Evolutionary conservation across 225 moss, liverwort and hornwort genomes (phyloP), one percentile per base, ranked within the genome.

Genomic region (Neckera pumila): DNA sequence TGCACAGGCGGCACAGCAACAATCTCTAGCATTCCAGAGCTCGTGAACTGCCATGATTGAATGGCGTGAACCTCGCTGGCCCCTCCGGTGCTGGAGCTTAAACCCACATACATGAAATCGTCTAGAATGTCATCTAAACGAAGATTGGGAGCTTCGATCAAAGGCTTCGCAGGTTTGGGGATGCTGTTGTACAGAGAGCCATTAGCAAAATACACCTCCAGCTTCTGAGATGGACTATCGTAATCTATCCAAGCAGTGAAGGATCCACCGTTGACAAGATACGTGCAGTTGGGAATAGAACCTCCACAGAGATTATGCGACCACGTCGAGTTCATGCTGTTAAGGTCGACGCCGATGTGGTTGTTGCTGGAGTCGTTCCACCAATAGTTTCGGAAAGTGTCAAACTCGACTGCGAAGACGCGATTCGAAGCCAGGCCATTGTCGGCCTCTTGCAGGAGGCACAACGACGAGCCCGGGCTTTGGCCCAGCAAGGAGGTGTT

Each of bases 401-500:
- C 94, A 58, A 95, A 93, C 86, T 95, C 94, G 11, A 94, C 92
- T 3, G 91, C 93, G 79, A 95, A 94, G 14, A 91, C 40, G 15
- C 70, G 91, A 80, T 89, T 92, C 17, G 86, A 72, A 30, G 49
- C 18, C 11, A 26, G 28, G 30, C 88, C 90, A 85, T 89, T 86
- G 34, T 72, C 36, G 18, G 1, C 10, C 9, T n/a, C 62, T 45
- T 87, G 65, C 2, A 93, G 43, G 14, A 93, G 84, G 14, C 95
- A 94, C 43, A 93, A 62, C 34, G 67, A 14, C 2, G 14, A 2
- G 8, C 84, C 88, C 38, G 64, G 2, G 45, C 0, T 10, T 47
- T 51, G 57, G 18, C 23, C 43, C 38, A 7, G 3, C 25, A 89
- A 60, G 17, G 33, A 19, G 31, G 13, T 53, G 51, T 76, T 49